Conservation (phyloP, 2,329 filamentous ascomycete species). For the Talaromyces funiculosus region DNA sequence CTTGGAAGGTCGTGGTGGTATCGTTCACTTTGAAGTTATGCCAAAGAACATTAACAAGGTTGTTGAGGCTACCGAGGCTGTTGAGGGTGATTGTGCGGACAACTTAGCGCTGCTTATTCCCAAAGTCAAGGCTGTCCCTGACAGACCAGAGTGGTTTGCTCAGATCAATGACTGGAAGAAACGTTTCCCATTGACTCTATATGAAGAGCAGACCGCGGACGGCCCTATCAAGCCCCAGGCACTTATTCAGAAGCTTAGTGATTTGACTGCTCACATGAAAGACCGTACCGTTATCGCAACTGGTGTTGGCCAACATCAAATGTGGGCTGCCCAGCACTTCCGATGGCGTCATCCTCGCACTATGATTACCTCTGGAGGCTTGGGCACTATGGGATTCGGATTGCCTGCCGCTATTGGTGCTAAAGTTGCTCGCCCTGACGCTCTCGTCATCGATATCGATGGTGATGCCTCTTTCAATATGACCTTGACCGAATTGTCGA, state of each 20-base stretch:
- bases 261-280: conserved; percentile 74
- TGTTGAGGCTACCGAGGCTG: conserved; percentile 88
- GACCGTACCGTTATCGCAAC: conserved; percentile 82
- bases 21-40: conserved; percentile 97
- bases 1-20: conserved; percentile 79
- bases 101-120: conserved; percentile 75
- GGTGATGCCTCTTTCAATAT: conserved; percentile 99
- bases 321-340: conserved; percentile 98
- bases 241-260: conserved; percentile 82
- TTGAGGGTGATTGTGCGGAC: conserved; percentile 82
- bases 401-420: conserved; percentile 92
- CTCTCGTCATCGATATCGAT: conserved; percentile 90
- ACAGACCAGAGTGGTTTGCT: conserved; percentile 78
- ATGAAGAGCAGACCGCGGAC: conserved; percentile 68
- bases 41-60: conserved; percentile 99
- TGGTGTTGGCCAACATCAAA: conserved; percentile 96
- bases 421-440: conserved; percentile 76
- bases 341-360: conserved; percentile 85
- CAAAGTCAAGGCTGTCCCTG: conserved; percentile 56
- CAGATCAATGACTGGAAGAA: conserved; percentile 89
- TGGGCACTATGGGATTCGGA: conserved; percentile 94
- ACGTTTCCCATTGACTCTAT: conserved; percentile 78
- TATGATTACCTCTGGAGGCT: conserved; percentile 93
- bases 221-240: conserved; percentile 92
- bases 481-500: conserved; percentile 92